Conservation (phyloP, 768 basidiomycete species). For the Harrya chromipes region DNA sequence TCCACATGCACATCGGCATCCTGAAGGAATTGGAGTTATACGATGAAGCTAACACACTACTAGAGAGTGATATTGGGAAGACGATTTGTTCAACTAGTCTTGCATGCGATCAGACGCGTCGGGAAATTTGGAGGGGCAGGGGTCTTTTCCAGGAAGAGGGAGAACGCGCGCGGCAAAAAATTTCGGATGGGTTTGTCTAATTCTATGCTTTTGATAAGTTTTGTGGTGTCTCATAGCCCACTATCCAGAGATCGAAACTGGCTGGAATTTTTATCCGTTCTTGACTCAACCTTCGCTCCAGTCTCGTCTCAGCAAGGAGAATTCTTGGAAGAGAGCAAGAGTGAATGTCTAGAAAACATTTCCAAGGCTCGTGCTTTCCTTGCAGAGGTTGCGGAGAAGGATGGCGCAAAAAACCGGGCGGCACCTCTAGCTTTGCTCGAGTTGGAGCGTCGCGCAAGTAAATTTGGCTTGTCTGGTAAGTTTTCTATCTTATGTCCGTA, state of each 20-base stretch:
- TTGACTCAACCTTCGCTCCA: conserved; percentile 62
- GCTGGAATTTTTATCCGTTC: conserved; percentile 74
- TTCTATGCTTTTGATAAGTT: conserved; percentile 4
- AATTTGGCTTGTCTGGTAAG: conserved; percentile 45
- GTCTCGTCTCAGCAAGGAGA: conserved; percentile 26
- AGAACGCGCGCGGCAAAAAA: conserved; percentile 53
- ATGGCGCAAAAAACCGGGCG: conserved; percentile 72
- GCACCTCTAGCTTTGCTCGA: conserved; percentile 73
- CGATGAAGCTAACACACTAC: conserved; percentile 66
- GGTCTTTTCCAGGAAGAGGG: conserved; percentile 62
- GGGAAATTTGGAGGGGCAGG: conserved; percentile 62
- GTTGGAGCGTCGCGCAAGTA: conserved; percentile 58
- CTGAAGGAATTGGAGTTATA: conserved; percentile 64
- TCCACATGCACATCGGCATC: conserved; percentile 71
- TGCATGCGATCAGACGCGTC: conserved; percentile 70
- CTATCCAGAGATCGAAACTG: conserved; percentile 71
- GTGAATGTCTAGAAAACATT: conserved; percentile 38
- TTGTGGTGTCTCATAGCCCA: conserved; percentile 21
- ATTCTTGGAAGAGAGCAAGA: conserved; percentile 35
- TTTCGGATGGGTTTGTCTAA: conserved; percentile 53
- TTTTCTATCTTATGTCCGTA: not conserved
- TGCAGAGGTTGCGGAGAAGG: conserved; percentile 52
- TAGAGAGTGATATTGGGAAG: conserved; percentile 67
- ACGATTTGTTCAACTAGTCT: conserved; percentile 67
- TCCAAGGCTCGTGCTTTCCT: conserved; percentile 51